These are phyloP conservation scores for Aspergillus campestris DNA, from an alignment of 495 filamentous ascomycete genomes.

Conservation along the genomic window DNA sequence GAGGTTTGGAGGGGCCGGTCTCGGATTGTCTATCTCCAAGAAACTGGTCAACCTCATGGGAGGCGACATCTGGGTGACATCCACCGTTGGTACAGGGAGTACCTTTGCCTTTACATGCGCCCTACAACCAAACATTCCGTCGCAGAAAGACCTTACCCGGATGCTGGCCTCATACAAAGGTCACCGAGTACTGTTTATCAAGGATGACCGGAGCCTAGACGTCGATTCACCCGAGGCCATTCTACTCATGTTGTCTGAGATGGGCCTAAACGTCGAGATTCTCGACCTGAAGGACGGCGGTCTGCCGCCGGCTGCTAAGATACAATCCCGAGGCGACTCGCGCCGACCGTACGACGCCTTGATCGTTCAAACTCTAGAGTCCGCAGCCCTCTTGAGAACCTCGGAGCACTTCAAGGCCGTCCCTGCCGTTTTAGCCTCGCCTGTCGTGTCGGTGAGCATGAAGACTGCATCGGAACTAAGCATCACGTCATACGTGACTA, in stretches of 20 bases:
- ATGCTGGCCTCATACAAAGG: conserved; percentile 70
- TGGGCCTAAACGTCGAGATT: too few species aligned
- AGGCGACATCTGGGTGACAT: conserved; percentile 82
- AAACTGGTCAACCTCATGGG: conserved; percentile 71
- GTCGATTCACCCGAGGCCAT: too few species aligned
- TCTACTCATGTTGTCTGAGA: too few species aligned
- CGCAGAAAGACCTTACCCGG: conserved; percentile 42
- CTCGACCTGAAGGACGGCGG: too few species aligned
- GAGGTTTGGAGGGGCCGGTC: conserved; percentile 68
- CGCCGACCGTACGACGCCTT: conserved; percentile 57
- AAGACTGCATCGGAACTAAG: conserved; percentile 88
- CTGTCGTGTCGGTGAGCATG: conserved; percentile 70
- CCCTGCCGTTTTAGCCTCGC: conserved; percentile 80
- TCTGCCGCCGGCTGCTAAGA: too few species aligned
- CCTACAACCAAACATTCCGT: neutral
- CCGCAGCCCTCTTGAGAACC: conserved; percentile 66
- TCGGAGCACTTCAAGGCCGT: conserved; percentile 82
- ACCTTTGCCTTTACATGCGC: conserved; percentile 79
- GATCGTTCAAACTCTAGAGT: conserved; percentile 79
- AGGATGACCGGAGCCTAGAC: too few species aligned
- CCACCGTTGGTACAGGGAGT: conserved; percentile 72
- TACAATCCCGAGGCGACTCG: too few species aligned
- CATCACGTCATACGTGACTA: conserved; percentile 92
- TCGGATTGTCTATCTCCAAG: conserved; percentile 72
- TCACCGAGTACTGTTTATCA: conserved; percentile 46